A percentile compares a stretch with the other conserved stretches of the same genome.
These are phyloP conservation scores for Lyophyllum semitale DNA, from an alignment of 768 basidiomycete species.

Conservation along the genomic window DNA sequence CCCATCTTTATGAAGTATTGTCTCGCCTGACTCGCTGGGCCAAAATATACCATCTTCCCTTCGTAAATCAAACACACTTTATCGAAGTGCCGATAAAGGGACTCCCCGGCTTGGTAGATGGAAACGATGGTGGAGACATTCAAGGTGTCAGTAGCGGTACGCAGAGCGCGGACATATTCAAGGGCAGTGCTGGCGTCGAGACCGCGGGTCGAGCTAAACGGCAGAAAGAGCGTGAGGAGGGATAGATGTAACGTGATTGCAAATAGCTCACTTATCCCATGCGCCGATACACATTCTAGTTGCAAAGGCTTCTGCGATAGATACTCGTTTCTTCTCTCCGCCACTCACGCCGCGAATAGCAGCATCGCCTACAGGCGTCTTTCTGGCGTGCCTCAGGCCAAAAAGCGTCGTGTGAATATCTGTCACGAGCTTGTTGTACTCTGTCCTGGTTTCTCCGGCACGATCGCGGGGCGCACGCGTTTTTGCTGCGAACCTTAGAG, in stretches of 20 bases:
- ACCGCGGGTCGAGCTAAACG: conserved; percentile 64
- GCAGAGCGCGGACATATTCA: conserved; percentile 69
- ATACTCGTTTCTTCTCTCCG: conserved; percentile 59
- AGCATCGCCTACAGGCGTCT: conserved; percentile 69
- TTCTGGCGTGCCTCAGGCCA: conserved; percentile 72
- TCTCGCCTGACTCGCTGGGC: conserved; percentile 62
- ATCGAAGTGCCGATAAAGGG: conserved; percentile 67
- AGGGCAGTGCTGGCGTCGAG: conserved; percentile 72
- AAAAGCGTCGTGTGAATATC: conserved; percentile 68
- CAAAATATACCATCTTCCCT: conserved; percentile 75
- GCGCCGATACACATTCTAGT: conserved; percentile 56
- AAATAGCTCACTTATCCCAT: conserved; percentile 22
- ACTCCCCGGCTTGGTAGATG: conserved; percentile 83
- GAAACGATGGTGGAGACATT: conserved; percentile 70
- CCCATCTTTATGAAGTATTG: conserved; percentile 73
- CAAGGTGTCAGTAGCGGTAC: conserved; percentile 60
- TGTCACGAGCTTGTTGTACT: conserved; percentile 44
- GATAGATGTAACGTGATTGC: background rate
- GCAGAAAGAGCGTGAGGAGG: background rate
- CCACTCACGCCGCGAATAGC: conserved; percentile 58
- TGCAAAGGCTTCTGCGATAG: conserved; percentile 66
- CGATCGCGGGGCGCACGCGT: conserved; percentile 66
- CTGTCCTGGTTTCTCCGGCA: conserved; percentile 41
- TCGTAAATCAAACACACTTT: conserved; percentile 81
- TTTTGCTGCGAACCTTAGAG: conserved; percentile 66